Evolutionary conservation across 2,329 filamentous ascomycete species (phyloP).

Genomic region (Fusarium buharicum): DNA sequence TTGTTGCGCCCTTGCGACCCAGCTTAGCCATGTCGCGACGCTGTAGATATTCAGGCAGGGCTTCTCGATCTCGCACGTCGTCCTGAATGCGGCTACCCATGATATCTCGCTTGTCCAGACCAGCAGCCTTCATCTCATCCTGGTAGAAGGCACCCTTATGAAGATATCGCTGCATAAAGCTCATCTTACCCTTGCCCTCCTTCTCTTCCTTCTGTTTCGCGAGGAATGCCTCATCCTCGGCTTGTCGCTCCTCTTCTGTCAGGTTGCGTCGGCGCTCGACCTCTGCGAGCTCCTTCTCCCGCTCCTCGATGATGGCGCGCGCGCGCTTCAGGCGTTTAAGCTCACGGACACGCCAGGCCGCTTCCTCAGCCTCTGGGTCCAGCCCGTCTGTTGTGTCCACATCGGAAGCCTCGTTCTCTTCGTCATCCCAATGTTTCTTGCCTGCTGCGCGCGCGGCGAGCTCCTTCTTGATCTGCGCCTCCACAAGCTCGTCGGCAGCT

Average conservation of each 20-base stretch:
- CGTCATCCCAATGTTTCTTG: slow-evolving; percentile 89
- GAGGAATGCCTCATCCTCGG: slow-evolving; percentile 83
- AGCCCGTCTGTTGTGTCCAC: slow-evolving; percentile 90
- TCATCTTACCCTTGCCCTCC: slow-evolving; percentile 80
- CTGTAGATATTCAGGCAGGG: slow-evolving; percentile 91
- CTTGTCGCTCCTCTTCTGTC: slow-evolving; percentile 84
- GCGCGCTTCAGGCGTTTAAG: slow-evolving; percentile 88
- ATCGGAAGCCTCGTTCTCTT: slow-evolving; percentile 74
- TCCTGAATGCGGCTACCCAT: slow-evolving; percentile 87
- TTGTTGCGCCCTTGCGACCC: slow-evolving; percentile 89
- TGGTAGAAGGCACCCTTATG: slow-evolving; percentile 97
- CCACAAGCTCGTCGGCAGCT: slow-evolving; percentile 81
- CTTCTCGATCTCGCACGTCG: slow-evolving; percentile 82
- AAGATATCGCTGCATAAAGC: slow-evolving; percentile 94
- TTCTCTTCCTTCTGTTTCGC: slow-evolving; percentile 83
- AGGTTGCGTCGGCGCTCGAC: slow-evolving; percentile 88
- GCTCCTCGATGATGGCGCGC: slow-evolving; percentile 82
- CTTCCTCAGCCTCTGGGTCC: slow-evolving; percentile 87
- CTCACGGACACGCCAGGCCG: slow-evolving; percentile 94
- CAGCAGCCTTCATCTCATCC: slow-evolving; percentile 79
- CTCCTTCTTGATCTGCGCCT: slow-evolving; percentile 87
- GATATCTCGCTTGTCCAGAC: slow-evolving; percentile 81
- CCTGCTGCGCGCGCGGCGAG: slow-evolving; percentile 77
- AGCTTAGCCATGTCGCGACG: slow-evolving; percentile 93
- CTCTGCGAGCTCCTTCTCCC: slow-evolving; percentile 87